A percentile compares a stretch with the other conserved stretches of the same genome.
Conservation (phyloP, 2,329 filamentous ascomycete genomes). For the Xylariaceae sp. region DNA sequence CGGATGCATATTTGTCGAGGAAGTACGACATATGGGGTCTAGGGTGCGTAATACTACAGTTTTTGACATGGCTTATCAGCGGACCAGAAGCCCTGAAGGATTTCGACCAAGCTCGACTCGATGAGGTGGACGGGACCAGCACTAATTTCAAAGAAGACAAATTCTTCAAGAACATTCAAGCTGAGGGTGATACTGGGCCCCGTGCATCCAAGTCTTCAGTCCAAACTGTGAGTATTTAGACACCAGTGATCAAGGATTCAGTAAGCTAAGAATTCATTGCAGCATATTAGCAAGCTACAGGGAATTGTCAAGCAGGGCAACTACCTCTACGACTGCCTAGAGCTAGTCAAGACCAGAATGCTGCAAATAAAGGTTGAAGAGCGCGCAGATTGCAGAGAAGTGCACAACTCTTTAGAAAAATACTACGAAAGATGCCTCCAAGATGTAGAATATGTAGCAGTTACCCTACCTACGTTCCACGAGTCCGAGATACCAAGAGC, state of each 20-base stretch:
- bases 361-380: not conserved
- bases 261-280: not conserved
- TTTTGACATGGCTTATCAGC: slow-evolving; percentile 22
- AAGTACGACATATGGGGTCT: slow-evolving; percentile 25
- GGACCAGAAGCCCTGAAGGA: slow-evolving; percentile 10
- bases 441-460: not conserved
- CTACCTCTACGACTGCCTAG: slow-evolving; percentile 22
- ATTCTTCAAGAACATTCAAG: not conserved
- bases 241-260: no score
- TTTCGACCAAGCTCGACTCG: slow-evolving; percentile 7
- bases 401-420: slow-evolving; percentile 2
- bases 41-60: slow-evolving; percentile 21
- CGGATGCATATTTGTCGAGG: slow-evolving; percentile 5
- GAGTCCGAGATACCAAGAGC: no score
- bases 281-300: slow-evolving; percentile 9
- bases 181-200: not conserved
- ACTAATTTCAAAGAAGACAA: slow-evolving; percentile 16
- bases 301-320: not conserved
- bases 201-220: not conserved
- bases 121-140: slow-evolving; percentile 5
- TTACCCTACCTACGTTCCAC: not conserved
- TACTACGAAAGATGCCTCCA: slow-evolving; percentile 1
- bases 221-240: no score
- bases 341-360: slow-evolving; percentile 17
- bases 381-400: slow-evolving; percentile 9